Evolutionary conservation across 176 grass and related monocot species (phyloP), one percentile per base, ranked within the genome.

Genomic region (Chrysopogon serrulatus): DNA sequence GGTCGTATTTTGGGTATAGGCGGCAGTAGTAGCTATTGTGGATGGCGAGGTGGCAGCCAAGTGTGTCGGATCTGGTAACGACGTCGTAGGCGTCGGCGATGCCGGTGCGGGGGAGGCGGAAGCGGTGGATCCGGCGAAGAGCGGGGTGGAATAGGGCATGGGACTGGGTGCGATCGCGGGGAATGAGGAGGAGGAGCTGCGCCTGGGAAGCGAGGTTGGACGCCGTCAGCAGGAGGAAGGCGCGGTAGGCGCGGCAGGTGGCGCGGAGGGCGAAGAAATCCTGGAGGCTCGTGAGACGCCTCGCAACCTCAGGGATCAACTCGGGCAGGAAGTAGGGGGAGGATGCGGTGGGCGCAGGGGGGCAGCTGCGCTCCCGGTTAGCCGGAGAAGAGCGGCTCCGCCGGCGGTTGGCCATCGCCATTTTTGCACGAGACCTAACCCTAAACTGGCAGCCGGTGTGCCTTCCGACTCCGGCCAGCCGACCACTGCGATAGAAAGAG

Each of bases 221-320:
- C n/a, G 71, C 12, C 15, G 3, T 71, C 76, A 49, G 35, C 45
- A 2, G 59, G 85, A 45, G 84, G 19, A 68, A 19, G 28, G 36
- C 69, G n/a, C n/a, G n/a, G n/a, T n/a, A n/a, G n/a, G n/a, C n/a
- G 26, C 80, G 87, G 84, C 85, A 93, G 49, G 14, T 71, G 68
- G 61, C 71, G 51, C 85, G 88, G 36, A 90, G 90, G 77, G 65
- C 41, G 72, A 75, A 87, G 66, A 88, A 83, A 73, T 93, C 85
- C 45, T 80, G 57, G 31, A 90, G 82, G 72, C 37, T 87, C 74
- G 73, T 32, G 43, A 90, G 84, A 33, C 65, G 74, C 32, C 70
- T 73, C 1, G 89, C 78, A 44, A 90, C 65, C 31, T 71, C 53
- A 18, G 60, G 57, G 76, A 90, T 61, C 43, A 85, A 53, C 51